phyloP scores from a whole-genome alignment of 192 early-diverging fungal genomes.

The Lobosporangium transversale region DNA sequence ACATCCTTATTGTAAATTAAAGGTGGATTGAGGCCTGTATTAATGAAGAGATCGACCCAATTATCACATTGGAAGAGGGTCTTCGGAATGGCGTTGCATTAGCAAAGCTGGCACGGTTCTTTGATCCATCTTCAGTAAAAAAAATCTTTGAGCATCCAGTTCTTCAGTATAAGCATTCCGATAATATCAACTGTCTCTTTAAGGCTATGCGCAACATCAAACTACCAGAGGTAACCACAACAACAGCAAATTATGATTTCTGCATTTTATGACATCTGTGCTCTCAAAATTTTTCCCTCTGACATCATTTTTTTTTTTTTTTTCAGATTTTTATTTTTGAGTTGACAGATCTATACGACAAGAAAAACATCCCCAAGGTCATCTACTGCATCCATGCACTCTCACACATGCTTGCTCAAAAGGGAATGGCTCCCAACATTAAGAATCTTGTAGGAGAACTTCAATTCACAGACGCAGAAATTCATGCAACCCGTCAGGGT shows the following conservation, averaged over 20 bases:
- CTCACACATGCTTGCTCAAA: conserved; percentile 89
- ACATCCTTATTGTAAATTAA: not conserved
- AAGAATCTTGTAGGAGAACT: conserved; percentile 93
- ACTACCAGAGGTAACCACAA: conserved; percentile 76
- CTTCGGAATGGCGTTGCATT: conserved; percentile 93
- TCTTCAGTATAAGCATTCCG: conserved; percentile 93
- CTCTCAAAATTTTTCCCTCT: no score
- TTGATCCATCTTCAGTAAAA: conserved; percentile 84
- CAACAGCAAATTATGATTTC: no score
- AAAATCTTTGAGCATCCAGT: conserved; percentile 87
- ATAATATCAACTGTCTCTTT: conserved; percentile 98
- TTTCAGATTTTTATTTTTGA: conserved; percentile 93
- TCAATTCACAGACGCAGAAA: conserved; percentile 85
- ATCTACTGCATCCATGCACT: conserved; percentile 87
- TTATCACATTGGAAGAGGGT: conserved; percentile 86
- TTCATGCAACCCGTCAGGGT: conserved; percentile 82
- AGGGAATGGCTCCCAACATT: conserved; percentile 87
- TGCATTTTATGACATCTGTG: no score
- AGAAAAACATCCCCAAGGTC: conserved; percentile 99
- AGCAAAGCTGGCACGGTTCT: conserved; percentile 87
- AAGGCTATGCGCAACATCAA: conserved; percentile 79
- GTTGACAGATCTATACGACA: conserved; percentile 96
- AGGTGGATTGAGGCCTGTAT: conserved; percentile 98
- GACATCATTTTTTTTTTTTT: not conserved
- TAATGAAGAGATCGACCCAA: conserved; percentile 79